phyloP scores from a whole-genome alignment of 169 alveolate genomes.

The Amoebophrya sp. region DNA sequence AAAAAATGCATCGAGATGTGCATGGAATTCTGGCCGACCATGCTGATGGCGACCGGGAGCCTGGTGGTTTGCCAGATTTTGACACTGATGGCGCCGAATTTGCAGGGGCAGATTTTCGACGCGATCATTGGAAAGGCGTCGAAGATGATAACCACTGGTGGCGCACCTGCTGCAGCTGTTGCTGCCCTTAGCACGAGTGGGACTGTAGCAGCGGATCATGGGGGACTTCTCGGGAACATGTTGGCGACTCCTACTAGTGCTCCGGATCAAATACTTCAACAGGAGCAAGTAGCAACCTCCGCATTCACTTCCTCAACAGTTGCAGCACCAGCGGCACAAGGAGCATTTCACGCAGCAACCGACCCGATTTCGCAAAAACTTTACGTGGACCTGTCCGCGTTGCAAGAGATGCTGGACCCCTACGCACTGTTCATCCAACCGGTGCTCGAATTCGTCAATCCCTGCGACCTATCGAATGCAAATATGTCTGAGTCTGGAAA shows the following conservation, averaged over 20 bases:
- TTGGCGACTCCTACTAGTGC: too few relatives aligned
- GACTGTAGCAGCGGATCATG: too few relatives aligned
- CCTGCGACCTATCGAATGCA: background rate
- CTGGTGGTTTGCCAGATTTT: constrained; percentile 29
- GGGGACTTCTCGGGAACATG: too few relatives aligned
- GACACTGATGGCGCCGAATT: constrained; percentile 29
- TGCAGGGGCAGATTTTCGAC: constrained; percentile 34
- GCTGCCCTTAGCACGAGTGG: too few relatives aligned
- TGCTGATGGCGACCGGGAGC: background rate
- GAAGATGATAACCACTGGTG: too few relatives aligned
- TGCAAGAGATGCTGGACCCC: background rate
- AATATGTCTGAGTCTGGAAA: too few relatives aligned
- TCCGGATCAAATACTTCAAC: too few relatives aligned
- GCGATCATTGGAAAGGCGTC: background rate
- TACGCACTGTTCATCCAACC: background rate
- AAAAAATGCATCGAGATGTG: background rate
- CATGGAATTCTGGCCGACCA: constrained; percentile 28
- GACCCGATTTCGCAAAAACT: background rate
- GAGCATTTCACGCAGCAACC: too few relatives aligned
- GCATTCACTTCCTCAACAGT: too few relatives aligned
- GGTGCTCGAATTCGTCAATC: background rate
- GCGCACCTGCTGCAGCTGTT: too few relatives aligned
- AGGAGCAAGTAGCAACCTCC: too few relatives aligned
- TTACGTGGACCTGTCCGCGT: background rate
- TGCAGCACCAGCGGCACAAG: too few relatives aligned